Evolutionary conservation across 805 yeast species (phyloP).

Genomic region (Danielia oregonensis): DNA sequence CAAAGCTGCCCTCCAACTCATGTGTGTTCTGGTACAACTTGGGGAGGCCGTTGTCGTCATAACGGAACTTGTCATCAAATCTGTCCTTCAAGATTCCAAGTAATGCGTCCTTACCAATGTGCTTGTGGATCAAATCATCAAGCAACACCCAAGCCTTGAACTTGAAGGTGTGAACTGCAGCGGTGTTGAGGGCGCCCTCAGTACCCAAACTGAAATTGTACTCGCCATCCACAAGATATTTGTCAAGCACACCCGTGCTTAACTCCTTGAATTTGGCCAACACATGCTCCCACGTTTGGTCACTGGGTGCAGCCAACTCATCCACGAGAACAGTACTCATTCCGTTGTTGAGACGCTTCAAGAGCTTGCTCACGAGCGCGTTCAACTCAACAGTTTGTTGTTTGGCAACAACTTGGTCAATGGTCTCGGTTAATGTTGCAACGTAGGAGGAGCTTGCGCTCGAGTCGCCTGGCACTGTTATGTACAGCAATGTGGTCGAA

Average conservation of each 20-base stretch:
- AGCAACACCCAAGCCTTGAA: slow-evolving; percentile 64
- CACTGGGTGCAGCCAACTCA: slow-evolving; percentile 47
- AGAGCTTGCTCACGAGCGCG: slow-evolving; percentile 29
- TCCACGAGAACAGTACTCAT: slow-evolving; percentile 51
- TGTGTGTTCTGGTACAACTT: slow-evolving; percentile 69
- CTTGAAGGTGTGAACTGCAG: slow-evolving; percentile 42
- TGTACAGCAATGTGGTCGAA: slow-evolving; percentile 10
- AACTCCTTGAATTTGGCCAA: slow-evolving; percentile 50
- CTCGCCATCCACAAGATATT: slow-evolving; percentile 13
- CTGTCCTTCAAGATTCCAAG: slow-evolving; percentile 65
- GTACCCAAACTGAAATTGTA: slow-evolving; percentile 71
- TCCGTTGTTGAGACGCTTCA: slow-evolving; percentile 43
- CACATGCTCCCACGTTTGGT: slow-evolving; percentile 22
- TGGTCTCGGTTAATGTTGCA: slow-evolving; percentile 11
- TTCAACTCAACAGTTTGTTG: slow-evolving; percentile 35
- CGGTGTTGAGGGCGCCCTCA: slow-evolving; percentile 35
- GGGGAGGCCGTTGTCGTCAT: slow-evolving; percentile 80
- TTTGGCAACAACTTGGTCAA: slow-evolving; percentile 27
- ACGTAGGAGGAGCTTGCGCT: slow-evolving; percentile 20
- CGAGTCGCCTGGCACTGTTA: slow-evolving; percentile 27
- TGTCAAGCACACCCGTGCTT: slow-evolving; percentile 8
- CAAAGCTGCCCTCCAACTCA: slow-evolving; percentile 68
- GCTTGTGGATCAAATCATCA: slow-evolving; percentile 54
- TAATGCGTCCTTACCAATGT: slow-evolving; percentile 62
- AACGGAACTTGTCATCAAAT: slow-evolving; percentile 81